Percentiles rank a stretch among this genome's conserved stretches.
These are phyloP conservation scores for Emericellopsis terricola DNA, from an alignment of 495 filamentous ascomycete genomes.

Conservation along the genomic window DNA sequence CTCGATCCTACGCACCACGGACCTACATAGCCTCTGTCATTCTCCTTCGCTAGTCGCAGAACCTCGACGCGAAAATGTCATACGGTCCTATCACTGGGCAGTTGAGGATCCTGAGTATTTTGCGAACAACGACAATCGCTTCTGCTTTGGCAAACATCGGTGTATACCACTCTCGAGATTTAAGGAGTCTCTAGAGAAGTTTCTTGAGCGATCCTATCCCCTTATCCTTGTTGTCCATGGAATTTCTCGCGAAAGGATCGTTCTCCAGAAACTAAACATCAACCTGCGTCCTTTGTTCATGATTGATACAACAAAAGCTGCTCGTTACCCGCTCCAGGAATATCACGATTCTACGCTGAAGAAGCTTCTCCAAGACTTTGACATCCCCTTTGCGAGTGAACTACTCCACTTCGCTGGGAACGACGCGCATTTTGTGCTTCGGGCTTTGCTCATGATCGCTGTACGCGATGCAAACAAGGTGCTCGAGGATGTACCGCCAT, in stretches of 20 bases:
- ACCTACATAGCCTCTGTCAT: background rate
- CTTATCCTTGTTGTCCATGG: background rate
- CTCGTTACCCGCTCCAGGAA: slow-evolving; percentile 1
- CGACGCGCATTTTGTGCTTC: background rate
- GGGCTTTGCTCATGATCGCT: background rate
- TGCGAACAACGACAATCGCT: background rate
- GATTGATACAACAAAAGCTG: slow-evolving; percentile 1
- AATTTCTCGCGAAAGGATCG: slow-evolving; percentile 1
- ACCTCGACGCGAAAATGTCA: background rate
- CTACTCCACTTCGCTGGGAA: background rate
- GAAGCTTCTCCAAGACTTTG: background rate
- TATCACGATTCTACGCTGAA: background rate
- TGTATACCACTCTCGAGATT: background rate
- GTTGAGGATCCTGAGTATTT: background rate
- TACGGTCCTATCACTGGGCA: background rate
- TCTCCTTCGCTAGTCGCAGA: background rate
- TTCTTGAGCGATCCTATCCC: background rate
- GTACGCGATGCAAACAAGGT: background rate
- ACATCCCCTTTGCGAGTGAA: background rate
- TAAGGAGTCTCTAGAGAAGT: background rate
- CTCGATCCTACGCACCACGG: background rate
- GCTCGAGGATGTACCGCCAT: background rate
- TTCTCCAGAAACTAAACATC: slow-evolving; percentile 1
- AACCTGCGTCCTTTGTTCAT: background rate
- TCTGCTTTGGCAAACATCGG: background rate